Evolutionary conservation across 225 moss, liverwort and hornwort species (phyloP), one percentile per base, ranked within the genome.

Genomic region (Physcomitrellopsis africana): DNA sequence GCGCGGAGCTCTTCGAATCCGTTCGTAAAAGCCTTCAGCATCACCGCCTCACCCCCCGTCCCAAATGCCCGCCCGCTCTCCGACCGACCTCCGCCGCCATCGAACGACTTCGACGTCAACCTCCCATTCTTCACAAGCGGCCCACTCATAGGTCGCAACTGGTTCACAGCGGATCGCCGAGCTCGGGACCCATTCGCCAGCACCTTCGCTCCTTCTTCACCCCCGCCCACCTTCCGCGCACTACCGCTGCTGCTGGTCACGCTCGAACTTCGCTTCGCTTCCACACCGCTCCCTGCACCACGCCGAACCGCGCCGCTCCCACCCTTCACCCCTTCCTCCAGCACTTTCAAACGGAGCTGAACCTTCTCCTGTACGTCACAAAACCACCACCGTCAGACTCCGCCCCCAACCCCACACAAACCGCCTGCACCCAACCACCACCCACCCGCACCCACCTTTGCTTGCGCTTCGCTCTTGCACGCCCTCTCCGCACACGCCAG

Each of bases 341-440:
- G 79, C 69, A 89, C 86, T 80, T 78, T 89, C 66, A 89, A 54
- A 41, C 89, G 84, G 68, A 89, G 81, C 75, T 89, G 89, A 59
- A 89, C 55, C 62, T 85, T 88, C 14, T 88, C 88, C 88, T 88
- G 79, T 16, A 79, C 43, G 70, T 26, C 15, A 43, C 24, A 27
- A 44, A 67, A 59, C 24, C 66, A 46, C 65, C 59, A 79, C n/a
- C n/a, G n/a, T n/a, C n/a, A n/a, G n/a, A n/a, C n/a, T n/a, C n/a
- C n/a, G n/a, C n/a, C n/a, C n/a, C n/a, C n/a, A n/a, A n/a, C n/a
- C n/a, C n/a, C n/a, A n/a, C n/a, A n/a, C n/a, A n/a, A n/a, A n/a
- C n/a, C 94, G 89, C 94, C 97, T 97, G 89, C 56, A 51, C 24
- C 60, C 29, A 29, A 2, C 29, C 29, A 29, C 29, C 29, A 29